Evolutionary conservation across 306 rosid species (phyloP).

Genomic region (Pyrus communis): DNA sequence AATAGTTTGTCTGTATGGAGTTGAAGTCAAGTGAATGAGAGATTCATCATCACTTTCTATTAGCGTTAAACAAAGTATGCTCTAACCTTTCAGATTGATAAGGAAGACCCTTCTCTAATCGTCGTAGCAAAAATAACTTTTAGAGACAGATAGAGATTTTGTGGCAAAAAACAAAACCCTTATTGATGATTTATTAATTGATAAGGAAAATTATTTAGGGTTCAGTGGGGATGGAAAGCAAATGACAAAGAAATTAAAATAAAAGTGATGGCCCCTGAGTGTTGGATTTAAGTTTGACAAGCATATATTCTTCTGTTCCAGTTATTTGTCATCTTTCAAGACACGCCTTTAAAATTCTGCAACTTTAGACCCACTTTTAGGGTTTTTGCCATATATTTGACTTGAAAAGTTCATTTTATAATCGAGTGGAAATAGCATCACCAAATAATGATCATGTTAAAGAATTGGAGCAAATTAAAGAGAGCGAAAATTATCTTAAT

Average conservation of each 20-base stretch:
- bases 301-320: conserved; percentile 55
- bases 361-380: conserved; percentile 47
- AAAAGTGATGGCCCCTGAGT: conserved; percentile 12
- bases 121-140: background rate
- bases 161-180: background rate
- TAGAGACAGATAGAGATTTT: background rate
- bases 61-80: too few species aligned
- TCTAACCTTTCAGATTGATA: background rate
- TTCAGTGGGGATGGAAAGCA: conserved; percentile 27
- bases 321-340: conserved; percentile 46
- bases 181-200: background rate
- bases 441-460: conserved; percentile 7
- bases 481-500: background rate
- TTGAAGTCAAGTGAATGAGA: too few species aligned
- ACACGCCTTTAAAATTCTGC: conserved; percentile 39
- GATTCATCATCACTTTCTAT: background rate
- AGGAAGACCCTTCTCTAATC: background rate
- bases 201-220: background rate
- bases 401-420: conserved; percentile 19
- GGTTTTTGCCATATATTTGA: conserved; percentile 40
- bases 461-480: background rate
- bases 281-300: conserved; percentile 39
- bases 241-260: conserved; percentile 8
- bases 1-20: too few species aligned
- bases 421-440: conserved; percentile 11